phyloP scores from a whole-genome alignment of 306 rosid genomes.

The Potentilla sterilis region DNA sequence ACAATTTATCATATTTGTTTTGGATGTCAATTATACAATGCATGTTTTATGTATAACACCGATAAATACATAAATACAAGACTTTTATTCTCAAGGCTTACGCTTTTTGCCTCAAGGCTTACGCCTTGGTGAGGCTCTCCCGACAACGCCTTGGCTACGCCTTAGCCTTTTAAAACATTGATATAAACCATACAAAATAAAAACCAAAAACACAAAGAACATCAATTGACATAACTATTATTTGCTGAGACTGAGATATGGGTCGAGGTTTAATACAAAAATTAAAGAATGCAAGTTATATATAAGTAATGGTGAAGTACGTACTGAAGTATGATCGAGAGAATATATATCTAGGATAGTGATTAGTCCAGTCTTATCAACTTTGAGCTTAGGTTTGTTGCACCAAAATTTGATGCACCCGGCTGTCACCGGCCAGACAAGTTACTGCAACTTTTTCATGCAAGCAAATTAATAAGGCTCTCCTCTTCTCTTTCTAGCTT shows the following conservation, averaged over 20 bases:
- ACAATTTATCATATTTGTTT: no score
- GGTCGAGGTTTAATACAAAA: background rate
- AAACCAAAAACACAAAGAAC: no score
- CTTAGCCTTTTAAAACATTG: no score
- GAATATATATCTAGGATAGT: background rate
- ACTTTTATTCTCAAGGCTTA: no score
- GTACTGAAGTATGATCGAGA: background rate
- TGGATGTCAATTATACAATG: no score
- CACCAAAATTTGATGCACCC: background rate
- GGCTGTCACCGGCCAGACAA: background rate
- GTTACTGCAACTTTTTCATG: background rate
- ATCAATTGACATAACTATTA: background rate
- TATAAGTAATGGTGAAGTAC: background rate
- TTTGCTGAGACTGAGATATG: background rate
- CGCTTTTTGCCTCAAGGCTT: no score
- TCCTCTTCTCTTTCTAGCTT: background rate
- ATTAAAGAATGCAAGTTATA: background rate
- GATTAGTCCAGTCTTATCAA: background rate
- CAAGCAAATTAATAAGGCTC: background rate
- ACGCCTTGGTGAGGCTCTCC: no score
- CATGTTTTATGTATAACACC: no score
- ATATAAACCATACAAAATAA: no score
- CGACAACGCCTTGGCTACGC: no score
- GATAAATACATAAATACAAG: no score
- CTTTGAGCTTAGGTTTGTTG: slow-evolving; percentile 1